A percentile compares a stretch with the other conserved stretches of the same genome.
phyloP scores from a whole-genome alignment of 2,329 filamentous ascomycete genomes.

The Verticillium longisporum region DNA sequence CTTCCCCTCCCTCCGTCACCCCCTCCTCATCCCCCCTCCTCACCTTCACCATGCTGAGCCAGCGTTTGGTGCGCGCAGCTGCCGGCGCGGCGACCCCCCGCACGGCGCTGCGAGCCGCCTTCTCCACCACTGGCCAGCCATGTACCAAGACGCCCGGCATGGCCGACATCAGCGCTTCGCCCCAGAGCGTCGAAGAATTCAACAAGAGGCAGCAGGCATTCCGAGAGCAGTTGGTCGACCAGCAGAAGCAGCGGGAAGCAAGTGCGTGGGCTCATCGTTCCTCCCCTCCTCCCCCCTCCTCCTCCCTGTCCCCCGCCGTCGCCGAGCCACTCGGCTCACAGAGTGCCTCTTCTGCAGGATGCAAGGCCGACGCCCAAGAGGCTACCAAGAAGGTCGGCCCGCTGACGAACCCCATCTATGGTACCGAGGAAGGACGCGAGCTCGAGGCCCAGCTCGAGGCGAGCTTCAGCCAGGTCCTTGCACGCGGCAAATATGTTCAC shows the following conservation, averaged over 20 bases:
- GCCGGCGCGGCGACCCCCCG: constrained; percentile 36
- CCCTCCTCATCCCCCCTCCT: too few relatives aligned
- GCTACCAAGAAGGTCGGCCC: constrained; percentile 62
- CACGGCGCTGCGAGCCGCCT: constrained; percentile 41
- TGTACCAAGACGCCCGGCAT: constrained; percentile 61
- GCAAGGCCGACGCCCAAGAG: constrained; percentile 49
- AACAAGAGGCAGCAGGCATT: constrained; percentile 80
- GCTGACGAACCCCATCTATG: constrained; percentile 86
- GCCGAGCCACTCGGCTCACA: constrained; percentile 54
- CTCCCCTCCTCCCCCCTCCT: constrained; percentile 33
- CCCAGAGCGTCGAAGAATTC: constrained; percentile 67
- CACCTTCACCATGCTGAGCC: constrained; percentile 38
- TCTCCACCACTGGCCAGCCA: constrained; percentile 45
- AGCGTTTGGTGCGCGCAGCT: constrained; percentile 38
- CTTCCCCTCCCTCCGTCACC: constrained; percentile 3
- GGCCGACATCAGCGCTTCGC: constrained; percentile 66
- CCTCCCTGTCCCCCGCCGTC: constrained; percentile 24
- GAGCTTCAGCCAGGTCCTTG: constrained; percentile 90
- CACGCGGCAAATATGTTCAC: constrained; percentile 95
- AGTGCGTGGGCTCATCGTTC: constrained; percentile 53
- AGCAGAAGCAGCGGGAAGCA: constrained; percentile 77
- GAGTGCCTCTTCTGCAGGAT: constrained; percentile 44
- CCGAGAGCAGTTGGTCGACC: constrained; percentile 71
- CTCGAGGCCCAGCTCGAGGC: constrained; percentile 94
- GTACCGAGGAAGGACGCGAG: constrained; percentile 89